phyloP scores from a whole-genome alignment of 805 yeast genomes.

The Starmera amethionina region DNA sequence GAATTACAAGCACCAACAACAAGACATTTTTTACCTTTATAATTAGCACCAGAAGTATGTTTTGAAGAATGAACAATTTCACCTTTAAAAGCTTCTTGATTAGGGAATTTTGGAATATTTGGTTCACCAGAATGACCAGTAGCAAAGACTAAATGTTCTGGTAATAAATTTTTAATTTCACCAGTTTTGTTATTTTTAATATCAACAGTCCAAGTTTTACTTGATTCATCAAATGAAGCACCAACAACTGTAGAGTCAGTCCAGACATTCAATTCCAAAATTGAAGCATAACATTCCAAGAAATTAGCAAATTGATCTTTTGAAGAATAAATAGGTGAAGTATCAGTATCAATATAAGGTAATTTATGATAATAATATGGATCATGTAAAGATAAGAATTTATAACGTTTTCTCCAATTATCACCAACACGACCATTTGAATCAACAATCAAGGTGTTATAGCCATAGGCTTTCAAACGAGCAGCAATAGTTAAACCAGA shows the following conservation, averaged over 20 bases:
- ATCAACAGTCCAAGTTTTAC: conserved; percentile 24
- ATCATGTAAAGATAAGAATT: conserved; percentile 35
- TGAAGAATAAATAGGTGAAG: conserved; percentile 32
- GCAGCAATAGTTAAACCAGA: conserved; percentile 34
- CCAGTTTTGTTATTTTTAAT: conserved; percentile 21
- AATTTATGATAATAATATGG: conserved; percentile 34
- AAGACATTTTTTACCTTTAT: conserved; percentile 31
- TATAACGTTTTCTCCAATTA: conserved; percentile 37
- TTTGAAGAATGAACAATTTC: conserved; percentile 32
- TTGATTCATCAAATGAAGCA: conserved; percentile 21
- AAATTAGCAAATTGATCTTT: conserved; percentile 35
- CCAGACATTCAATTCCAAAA: conserved; percentile 32
- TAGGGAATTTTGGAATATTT: conserved; percentile 30
- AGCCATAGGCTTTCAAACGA: conserved; percentile 30
- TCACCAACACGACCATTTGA: conserved; percentile 30
- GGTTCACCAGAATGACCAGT: conserved; percentile 40
- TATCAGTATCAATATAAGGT: conserved; percentile 30
- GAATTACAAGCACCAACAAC: conserved; percentile 38
- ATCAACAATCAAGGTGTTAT: conserved; percentile 30
- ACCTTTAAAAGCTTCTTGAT: conserved; percentile 28
- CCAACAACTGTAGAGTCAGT: conserved; percentile 21
- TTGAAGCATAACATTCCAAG: conserved; percentile 30
- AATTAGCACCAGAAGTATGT: conserved; percentile 30
- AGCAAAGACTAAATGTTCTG: conserved; percentile 31
- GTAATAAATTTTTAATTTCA: conserved; percentile 16